Conservation (phyloP, 257 asterid genomes). For the Lycium barbarum region DNA sequence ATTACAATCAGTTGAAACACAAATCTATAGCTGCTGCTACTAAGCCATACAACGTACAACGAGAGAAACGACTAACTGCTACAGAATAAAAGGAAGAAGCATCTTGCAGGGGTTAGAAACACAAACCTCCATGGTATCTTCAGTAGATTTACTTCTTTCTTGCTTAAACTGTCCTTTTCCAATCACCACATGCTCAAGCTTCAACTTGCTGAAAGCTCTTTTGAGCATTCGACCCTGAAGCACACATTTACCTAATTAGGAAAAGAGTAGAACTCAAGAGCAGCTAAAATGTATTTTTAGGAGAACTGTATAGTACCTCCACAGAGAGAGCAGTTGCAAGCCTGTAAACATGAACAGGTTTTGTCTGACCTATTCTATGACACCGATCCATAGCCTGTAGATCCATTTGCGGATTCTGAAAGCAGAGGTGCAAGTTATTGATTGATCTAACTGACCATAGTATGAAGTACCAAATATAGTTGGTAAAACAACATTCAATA, state of each 20-base stretch:
- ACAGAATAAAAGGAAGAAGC: neutral
- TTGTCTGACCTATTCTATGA: constrained; percentile 98
- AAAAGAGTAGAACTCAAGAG: neutral
- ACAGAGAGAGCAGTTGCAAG: constrained; percentile 94
- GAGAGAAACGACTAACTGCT: neutral
- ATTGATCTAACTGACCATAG: neutral
- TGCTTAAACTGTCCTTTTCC: constrained; percentile 95
- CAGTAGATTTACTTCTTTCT: constrained; percentile 64
- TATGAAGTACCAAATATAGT: constrained; percentile 10
- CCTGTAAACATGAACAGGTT: constrained; percentile 98
- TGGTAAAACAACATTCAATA: neutral
- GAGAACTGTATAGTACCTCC: constrained; percentile 58
- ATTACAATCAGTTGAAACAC: constrained; percentile 18
- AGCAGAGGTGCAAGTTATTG: constrained; percentile 29
- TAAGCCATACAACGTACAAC: neutral
- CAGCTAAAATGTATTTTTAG: constrained; percentile 1
- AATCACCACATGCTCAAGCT: constrained; percentile 96
- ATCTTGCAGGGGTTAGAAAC: constrained; percentile 12
- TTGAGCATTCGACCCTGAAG: constrained; percentile 88
- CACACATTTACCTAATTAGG: constrained; percentile 26
- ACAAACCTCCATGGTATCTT: constrained; percentile 26
- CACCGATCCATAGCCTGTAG: constrained; percentile 99
- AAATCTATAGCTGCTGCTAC: neutral
- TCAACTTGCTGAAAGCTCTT: constrained; percentile 94
- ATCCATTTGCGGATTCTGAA: constrained; percentile 99